Evolutionary conservation across 2,329 filamentous ascomycete species (phyloP).

Genomic region (Penicillium nordicum): DNA sequence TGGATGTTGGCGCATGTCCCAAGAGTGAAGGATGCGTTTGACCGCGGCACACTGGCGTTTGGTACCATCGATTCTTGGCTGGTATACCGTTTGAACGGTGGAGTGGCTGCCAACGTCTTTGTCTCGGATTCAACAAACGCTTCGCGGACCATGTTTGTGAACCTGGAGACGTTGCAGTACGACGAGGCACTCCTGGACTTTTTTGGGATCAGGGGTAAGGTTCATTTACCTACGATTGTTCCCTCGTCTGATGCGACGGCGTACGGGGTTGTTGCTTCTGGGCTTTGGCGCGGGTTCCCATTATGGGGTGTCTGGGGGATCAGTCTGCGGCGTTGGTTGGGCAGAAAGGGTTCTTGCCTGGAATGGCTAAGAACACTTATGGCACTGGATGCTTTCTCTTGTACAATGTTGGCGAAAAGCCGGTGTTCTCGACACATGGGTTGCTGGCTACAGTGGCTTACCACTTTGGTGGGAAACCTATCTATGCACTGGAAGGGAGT

Average conservation of each 20-base stretch:
- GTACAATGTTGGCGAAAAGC: slow-evolving; percentile 81
- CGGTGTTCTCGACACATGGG: slow-evolving; percentile 78
- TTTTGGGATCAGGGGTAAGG: slow-evolving; percentile 71
- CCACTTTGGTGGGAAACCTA: slow-evolving; percentile 67
- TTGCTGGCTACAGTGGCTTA: slow-evolving; percentile 82
- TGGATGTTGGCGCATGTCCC: slow-evolving; percentile 76
- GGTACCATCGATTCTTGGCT: slow-evolving; percentile 88
- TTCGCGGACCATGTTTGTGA: slow-evolving; percentile 90
- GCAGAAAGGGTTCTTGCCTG: slow-evolving; percentile 77
- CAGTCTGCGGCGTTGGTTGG: slow-evolving; percentile 83
- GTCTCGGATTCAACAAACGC: slow-evolving; percentile 87
- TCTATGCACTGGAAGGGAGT: slow-evolving; percentile 80
- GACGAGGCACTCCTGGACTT: slow-evolving; percentile 73
- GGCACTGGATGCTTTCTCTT: slow-evolving; percentile 85
- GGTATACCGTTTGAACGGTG: slow-evolving; percentile 74
- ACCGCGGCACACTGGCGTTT: slow-evolving; percentile 70
- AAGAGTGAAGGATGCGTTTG: slow-evolving; percentile 68
- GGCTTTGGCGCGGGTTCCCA: slow-evolving; percentile 63
- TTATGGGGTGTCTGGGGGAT: slow-evolving; percentile 78
- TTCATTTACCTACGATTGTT: slow-evolving; percentile 74
- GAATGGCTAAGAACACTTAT: slow-evolving; percentile 86
- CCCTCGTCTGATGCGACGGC: slow-evolving; percentile 69
- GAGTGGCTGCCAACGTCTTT: slow-evolving; percentile 63
- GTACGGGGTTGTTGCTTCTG: slow-evolving; percentile 65
- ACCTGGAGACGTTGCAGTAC: slow-evolving; percentile 73